These are phyloP conservation scores for Candida takata DNA, from an alignment of 805 yeast genomes.

Conservation along the genomic window DNA sequence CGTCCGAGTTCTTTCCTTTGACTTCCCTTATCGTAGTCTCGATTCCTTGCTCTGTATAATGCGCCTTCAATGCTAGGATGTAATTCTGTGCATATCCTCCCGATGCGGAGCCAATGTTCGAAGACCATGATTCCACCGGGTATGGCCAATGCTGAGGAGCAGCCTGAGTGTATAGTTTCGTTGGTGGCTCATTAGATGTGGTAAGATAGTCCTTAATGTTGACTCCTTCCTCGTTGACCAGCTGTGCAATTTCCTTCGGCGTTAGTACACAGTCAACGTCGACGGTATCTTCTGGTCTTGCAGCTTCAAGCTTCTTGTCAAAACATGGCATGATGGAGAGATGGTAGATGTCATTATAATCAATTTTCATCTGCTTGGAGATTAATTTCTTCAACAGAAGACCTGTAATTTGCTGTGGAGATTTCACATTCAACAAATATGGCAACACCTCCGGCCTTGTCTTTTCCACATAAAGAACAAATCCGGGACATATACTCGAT, in stretches of 20 bases:
- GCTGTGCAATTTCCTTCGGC: conserved; percentile 74
- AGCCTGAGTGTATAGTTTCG: conserved; percentile 23
- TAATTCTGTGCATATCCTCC: conserved; percentile 87
- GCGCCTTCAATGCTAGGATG: conserved; percentile 33
- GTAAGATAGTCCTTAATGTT: conserved; percentile 27
- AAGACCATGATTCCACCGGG: conserved; percentile 56
- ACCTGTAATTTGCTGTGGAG: conserved; percentile 94
- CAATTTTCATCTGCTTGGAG: conserved; percentile 27
- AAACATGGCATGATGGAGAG: conserved; percentile 93
- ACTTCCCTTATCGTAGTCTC: conserved; percentile 31
- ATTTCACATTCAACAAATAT: conserved; percentile 62
- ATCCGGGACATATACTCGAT: conserved; percentile 87
- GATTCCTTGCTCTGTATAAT: conserved; percentile 14
- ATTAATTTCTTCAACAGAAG: conserved; percentile 53
- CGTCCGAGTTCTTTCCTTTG: conserved; percentile 65
- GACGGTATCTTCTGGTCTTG: conserved; percentile 59
- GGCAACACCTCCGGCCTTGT: conserved; percentile 84
- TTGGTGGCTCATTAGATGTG: conserved; percentile 8
- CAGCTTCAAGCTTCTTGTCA: conserved; percentile 92
- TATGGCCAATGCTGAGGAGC: conserved; percentile 64
- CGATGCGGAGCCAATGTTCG: conserved; percentile 72
- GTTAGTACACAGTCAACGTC: conserved; percentile 89
- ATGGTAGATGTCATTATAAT: conserved; percentile 52
- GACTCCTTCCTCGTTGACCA: conserved; percentile 50
- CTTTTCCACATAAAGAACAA: conserved; percentile 93